Base-by-base conservation (phyloP, 495 filamentous ascomycete species). In the Copromyces sp. region DNA sequence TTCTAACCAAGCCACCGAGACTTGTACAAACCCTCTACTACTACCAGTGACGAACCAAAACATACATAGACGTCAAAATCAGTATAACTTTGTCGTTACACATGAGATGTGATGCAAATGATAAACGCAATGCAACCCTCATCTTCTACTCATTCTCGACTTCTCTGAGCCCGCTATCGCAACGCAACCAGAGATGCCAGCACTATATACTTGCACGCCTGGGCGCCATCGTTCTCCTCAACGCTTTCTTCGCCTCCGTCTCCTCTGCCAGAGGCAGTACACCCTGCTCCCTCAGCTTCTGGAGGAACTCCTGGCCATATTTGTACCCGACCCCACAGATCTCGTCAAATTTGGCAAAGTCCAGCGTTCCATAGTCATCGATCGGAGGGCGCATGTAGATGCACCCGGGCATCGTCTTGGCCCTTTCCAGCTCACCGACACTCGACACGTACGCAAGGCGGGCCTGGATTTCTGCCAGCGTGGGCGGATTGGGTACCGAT, bases 341-440 rank as follows among this genome's bases (percentile, higher is more conserved):
- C 84, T 98, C 95, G 73, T 97, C 94, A 81, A 99, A 98, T 80
- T 94, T 97, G 70, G 88, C 92, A 84, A 99, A 99, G 61, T 98
- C 96, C 69, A 99, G 82, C 9, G 95, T 99, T 0, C 94, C 95
- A 72, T 96, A 98, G 7, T 88, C 86, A 77, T 98, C 96, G 71
- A 99, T 91, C 4, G 95, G 95, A 37, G 96, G 96, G 6, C 95
- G 87, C 92, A 98, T 95, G 78, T 98, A 99, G 32, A 95, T 82
- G 79, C 94, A 97, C 7, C 95, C 96, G 0, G 91, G 87, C 72
- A 89, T 92, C 12, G 84, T 89, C 83, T 99, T 99, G 32, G 96
- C 94, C 29, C 94, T 87, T 80, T 99, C 95, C 14, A 99, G 85
- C 65, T 95, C 95, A 78, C 98, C 96, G 5, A 97, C 93, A 37